Evolutionary conservation across 1,284 basidiomycete genomes (phyloP).

Genomic region (Ganoderma boninense): DNA sequence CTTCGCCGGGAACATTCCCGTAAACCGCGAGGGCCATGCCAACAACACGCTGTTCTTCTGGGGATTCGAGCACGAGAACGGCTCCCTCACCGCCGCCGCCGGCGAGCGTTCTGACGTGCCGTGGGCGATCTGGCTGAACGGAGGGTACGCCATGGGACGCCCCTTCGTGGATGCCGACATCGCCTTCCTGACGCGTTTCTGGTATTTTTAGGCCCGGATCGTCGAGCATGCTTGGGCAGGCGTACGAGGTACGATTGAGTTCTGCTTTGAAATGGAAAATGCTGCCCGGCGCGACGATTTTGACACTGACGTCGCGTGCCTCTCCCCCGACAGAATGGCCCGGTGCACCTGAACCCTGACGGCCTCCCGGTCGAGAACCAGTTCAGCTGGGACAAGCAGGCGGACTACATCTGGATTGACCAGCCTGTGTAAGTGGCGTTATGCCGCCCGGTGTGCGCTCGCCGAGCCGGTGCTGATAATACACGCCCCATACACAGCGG

Average conservation of each 20-base stretch:
- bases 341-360: slow-evolving; percentile 61
- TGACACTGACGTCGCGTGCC: not conserved
- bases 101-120: slow-evolving; percentile 51
- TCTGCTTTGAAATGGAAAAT: not conserved
- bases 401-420: slow-evolving; percentile 78
- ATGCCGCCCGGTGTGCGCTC: not conserved
- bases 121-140: slow-evolving; percentile 81
- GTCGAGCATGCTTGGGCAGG: slow-evolving; percentile 70
- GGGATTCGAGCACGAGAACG: slow-evolving; percentile 67
- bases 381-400: slow-evolving; percentile 65
- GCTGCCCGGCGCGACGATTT: not conserved
- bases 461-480: not conserved
- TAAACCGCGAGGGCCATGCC: slow-evolving; percentile 57
- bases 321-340: slow-evolving; percentile 63
- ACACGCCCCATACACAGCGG: slow-evolving; percentile 47
- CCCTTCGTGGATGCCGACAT: not conserved
- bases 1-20: slow-evolving; percentile 75
- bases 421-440: slow-evolving; percentile 60
- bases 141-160: slow-evolving; percentile 47
- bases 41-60: slow-evolving; percentile 80
- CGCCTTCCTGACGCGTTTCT: slow-evolving; percentile 7
- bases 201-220: slow-evolving; percentile 58
- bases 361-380: slow-evolving; percentile 58
- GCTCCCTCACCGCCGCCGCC: slow-evolving; percentile 60
- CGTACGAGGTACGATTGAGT: slow-evolving; percentile 60